These are phyloP conservation scores for Exophiala oligosperma DNA, from an alignment of 2,329 filamentous ascomycete species.

Conservation along the genomic window DNA sequence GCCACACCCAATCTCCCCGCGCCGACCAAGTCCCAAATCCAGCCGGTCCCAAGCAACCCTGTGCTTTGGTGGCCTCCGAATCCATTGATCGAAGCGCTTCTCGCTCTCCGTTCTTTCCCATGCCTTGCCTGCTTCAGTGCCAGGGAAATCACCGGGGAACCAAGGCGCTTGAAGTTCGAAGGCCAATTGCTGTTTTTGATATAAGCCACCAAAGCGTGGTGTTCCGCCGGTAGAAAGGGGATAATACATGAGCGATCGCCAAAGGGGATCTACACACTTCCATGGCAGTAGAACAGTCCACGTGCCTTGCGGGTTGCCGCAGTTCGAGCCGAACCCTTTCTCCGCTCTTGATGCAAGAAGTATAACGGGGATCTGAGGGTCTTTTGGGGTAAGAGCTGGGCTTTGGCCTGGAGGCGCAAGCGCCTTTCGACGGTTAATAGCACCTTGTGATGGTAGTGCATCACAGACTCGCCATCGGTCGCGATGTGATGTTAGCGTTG, in stretches of 20 bases:
- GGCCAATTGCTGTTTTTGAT: constrained; percentile 74
- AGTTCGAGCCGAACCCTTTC: constrained; percentile 52
- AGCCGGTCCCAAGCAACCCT: constrained; percentile 72
- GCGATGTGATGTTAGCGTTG: constrained; percentile 67
- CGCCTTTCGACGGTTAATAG: constrained; percentile 74
- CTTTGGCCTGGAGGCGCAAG: constrained; percentile 62
- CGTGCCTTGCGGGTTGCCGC: constrained; percentile 59
- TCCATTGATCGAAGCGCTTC: constrained; percentile 66
- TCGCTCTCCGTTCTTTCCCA: constrained; percentile 72
- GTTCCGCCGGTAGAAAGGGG: constrained; percentile 78
- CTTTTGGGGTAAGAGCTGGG: constrained; percentile 58
- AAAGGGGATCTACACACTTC: constrained; percentile 82
- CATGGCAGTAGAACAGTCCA: constrained; percentile 89
- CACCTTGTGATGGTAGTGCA: constrained; percentile 71
- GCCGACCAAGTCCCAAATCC: constrained; percentile 69
- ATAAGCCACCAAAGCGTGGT: constrained; percentile 76
- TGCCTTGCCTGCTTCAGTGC: constrained; percentile 72
- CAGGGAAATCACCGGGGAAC: constrained; percentile 84
- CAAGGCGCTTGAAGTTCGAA: constrained; percentile 78
- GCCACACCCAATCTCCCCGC: constrained; percentile 79
- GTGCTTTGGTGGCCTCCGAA: constrained; percentile 77
- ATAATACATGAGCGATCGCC: constrained; percentile 82
- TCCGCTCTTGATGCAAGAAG: constrained; percentile 49
- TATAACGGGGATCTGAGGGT: constrained; percentile 77
- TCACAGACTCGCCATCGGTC: constrained; percentile 64